Evolutionary conservation across 164 flowering plant genomes (phyloP).

Genomic region (Chimonanthus praecox): DNA sequence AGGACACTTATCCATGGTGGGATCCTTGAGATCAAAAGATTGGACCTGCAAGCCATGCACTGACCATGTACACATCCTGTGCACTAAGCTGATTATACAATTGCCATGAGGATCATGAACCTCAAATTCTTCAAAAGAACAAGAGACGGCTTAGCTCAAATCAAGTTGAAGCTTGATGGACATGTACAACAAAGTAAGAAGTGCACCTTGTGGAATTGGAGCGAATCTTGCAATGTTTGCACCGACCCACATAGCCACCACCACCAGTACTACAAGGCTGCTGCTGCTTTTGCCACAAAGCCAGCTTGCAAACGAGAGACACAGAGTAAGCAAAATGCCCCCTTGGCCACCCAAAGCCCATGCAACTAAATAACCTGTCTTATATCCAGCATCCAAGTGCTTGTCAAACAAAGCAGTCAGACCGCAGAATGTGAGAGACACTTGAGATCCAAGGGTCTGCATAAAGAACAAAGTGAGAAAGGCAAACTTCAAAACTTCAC

Average conservation of each 20-base stretch:
- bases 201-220: slow-evolving; percentile 84
- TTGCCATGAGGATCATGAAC: no score
- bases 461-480: slow-evolving; percentile 52
- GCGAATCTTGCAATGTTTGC: slow-evolving; percentile 55
- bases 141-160: slow-evolving; percentile 16
- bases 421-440: slow-evolving; percentile 59
- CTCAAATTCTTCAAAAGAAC: neutral
- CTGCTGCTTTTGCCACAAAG: slow-evolving; percentile 82
- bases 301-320: slow-evolving; percentile 82
- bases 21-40: neutral
- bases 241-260: slow-evolving; percentile 78
- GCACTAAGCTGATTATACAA: neutral
- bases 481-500: slow-evolving; percentile 50
- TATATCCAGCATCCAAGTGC: slow-evolving; percentile 73
- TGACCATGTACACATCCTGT: neutral
- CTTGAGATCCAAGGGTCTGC: slow-evolving; percentile 47
- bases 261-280: slow-evolving; percentile 51
- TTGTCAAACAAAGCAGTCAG: slow-evolving; percentile 53
- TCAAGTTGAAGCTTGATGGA: slow-evolving; percentile 68
- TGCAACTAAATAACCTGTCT: slow-evolving; percentile 64
- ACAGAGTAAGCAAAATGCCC: slow-evolving; percentile 64
- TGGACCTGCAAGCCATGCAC: neutral
- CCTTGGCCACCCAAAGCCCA: slow-evolving; percentile 77
- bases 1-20: neutral
- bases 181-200: slow-evolving; percentile 73